These are phyloP conservation scores for Zangia roseola DNA, from an alignment of 768 basidiomycete species.

Conservation along the genomic window DNA sequence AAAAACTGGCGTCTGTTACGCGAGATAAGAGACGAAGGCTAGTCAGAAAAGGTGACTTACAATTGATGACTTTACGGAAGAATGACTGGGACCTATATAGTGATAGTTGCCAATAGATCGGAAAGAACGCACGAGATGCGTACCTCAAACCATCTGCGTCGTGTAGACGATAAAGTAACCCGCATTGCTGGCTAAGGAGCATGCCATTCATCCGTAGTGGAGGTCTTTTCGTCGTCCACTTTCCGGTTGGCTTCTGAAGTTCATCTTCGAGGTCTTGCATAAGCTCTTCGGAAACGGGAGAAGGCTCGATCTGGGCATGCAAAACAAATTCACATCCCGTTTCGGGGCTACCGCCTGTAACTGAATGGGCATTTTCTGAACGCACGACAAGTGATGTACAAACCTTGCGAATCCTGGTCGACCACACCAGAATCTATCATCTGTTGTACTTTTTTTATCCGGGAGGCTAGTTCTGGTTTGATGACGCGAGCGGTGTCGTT, in stretches of 20 bases:
- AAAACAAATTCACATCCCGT: conserved; percentile 65
- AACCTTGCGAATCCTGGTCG: conserved; percentile 49
- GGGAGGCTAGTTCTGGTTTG: conserved; percentile 55
- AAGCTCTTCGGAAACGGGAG: conserved; percentile 46
- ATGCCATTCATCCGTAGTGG: conserved; percentile 61
- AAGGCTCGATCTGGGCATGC: conserved; percentile 61
- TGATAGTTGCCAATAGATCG: neutral
- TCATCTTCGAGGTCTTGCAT: conserved; percentile 77
- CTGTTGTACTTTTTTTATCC: conserved; percentile 58
- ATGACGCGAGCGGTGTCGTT: conserved; percentile 62
- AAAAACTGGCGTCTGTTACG: conserved; percentile 65
- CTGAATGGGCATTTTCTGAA: neutral
- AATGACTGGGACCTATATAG: conserved; percentile 53
- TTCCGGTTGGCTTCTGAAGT: conserved; percentile 70
- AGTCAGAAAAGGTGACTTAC: conserved; percentile 32
- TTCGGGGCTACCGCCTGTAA: conserved; percentile 44
- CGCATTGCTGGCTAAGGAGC: conserved; percentile 78
- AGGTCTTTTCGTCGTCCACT: conserved; percentile 56
- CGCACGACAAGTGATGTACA: conserved; percentile 1
- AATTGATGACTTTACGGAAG: conserved; percentile 73
- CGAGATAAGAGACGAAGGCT: conserved; percentile 4
- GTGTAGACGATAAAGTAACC: conserved; percentile 64
- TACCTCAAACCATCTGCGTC: conserved; percentile 72
- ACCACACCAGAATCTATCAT: conserved; percentile 64
- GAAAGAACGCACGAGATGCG: conserved; percentile 7